phyloP scores from a whole-genome alignment of 1,284 basidiomycete species.

The Naganishia liquefaciens region DNA sequence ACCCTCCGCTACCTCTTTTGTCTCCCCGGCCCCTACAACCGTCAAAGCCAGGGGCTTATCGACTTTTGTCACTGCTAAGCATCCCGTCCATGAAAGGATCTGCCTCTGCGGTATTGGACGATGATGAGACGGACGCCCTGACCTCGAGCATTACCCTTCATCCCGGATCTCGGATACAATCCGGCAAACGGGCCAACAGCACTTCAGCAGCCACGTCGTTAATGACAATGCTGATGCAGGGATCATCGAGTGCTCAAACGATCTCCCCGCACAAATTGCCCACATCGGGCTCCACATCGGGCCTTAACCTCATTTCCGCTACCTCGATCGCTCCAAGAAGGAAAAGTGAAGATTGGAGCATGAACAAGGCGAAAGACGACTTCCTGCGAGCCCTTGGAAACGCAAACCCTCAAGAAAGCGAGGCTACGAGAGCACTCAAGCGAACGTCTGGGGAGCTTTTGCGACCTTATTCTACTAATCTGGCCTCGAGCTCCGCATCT shows the following conservation, averaged over 20 bases:
- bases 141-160: constrained; percentile 21
- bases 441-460: constrained; percentile 21
- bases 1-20: neutral
- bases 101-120: constrained; percentile 9
- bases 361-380: constrained; percentile 30
- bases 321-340: constrained; percentile 28
- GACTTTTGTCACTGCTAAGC: constrained; percentile 31
- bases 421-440: constrained; percentile 16
- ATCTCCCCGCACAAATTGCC: constrained; percentile 3
- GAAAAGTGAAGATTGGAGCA: constrained; percentile 35
- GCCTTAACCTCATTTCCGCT: constrained; percentile 28
- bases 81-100: constrained; percentile 17
- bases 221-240: constrained; percentile 18
- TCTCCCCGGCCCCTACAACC: neutral
- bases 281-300: constrained; percentile 27
- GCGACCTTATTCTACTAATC: constrained; percentile 9
- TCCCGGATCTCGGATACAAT: constrained; percentile 20
- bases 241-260: neutral
- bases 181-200: constrained; percentile 26
- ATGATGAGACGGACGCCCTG: constrained; percentile 14
- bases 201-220: constrained; percentile 26
- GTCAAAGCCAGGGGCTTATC: constrained; percentile 19
- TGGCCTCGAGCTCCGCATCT: neutral
- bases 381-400: constrained; percentile 17
- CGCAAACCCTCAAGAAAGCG: constrained; percentile 10